phyloP scores from a whole-genome alignment of 257 asterid genomes.

The Solanum appendiculatum region DNA sequence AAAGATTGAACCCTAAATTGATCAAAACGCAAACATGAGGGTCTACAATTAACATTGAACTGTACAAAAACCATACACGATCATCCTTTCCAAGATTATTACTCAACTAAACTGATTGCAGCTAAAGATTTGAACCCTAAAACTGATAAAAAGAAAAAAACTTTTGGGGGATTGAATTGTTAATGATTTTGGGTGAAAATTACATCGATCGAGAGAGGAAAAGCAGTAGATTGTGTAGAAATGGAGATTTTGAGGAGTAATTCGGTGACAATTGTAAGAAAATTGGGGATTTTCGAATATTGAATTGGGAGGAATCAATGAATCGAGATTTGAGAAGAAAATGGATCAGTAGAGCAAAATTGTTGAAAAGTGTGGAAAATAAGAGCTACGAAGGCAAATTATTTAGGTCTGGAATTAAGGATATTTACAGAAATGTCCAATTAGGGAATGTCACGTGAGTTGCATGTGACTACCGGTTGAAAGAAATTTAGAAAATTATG shows the following conservation, averaged over 20 bases:
- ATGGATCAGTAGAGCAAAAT: not conserved
- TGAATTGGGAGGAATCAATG: not conserved
- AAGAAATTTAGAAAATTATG: not conserved
- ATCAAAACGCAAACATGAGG: not conserved
- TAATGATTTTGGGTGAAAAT: not conserved
- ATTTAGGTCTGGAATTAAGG: not conserved
- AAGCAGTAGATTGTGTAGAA: not conserved
- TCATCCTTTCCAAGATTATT: not conserved
- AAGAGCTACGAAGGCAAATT: not conserved
- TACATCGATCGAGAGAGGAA: not conserved
- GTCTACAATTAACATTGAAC: not conserved
- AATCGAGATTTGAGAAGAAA: not conserved
- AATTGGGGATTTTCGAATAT: not conserved
- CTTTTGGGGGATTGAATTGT: not conserved
- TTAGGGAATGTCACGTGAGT: not conserved
- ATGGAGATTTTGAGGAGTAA: not conserved
- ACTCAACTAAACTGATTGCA: not conserved
- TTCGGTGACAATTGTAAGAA: not conserved
- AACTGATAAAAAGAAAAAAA: not conserved
- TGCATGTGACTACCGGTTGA: not conserved
- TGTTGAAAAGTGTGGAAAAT: not conserved
- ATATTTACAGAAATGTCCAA: not conserved
- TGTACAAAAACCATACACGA: not conserved
- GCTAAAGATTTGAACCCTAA: not conserved
- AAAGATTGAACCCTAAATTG: not conserved